Percentiles rank a stretch among this genome's conserved stretches.
Evolutionary conservation across 768 basidiomycete species (phyloP).

Genomic region (Podaxis rugospora): DNA sequence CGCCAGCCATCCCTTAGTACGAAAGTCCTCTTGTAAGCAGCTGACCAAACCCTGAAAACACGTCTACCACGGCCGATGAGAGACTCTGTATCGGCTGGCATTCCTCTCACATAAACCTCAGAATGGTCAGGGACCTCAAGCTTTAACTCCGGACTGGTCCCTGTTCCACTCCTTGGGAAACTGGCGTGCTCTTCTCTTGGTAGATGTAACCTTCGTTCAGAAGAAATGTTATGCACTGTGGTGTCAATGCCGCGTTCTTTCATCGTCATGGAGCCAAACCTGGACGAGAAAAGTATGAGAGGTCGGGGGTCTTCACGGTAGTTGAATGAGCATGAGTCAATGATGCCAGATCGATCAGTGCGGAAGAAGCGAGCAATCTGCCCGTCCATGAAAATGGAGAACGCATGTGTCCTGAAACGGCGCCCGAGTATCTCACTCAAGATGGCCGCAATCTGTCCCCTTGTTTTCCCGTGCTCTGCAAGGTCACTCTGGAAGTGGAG

Average conservation of each 20-base stretch:
- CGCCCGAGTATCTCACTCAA: conserved; percentile 17
- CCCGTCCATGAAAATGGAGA: conserved; percentile 23
- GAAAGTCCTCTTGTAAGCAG: conserved; percentile 13
- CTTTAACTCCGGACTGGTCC: too few species aligned
- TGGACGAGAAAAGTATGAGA: conserved; percentile 26
- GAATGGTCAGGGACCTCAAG: too few species aligned
- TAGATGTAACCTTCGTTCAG: conserved; percentile 3
- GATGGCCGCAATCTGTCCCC: conserved; percentile 21
- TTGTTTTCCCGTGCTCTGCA: not conserved
- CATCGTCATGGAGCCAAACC: conserved; percentile 16
- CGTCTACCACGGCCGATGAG: conserved; percentile 21
- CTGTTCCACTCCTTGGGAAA: too few species aligned
- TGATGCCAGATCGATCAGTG: conserved; percentile 27
- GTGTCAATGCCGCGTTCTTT: conserved; percentile 22
- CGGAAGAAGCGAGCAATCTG: conserved; percentile 23
- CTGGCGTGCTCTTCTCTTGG: conserved; percentile 8
- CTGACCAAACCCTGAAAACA: conserved; percentile 17
- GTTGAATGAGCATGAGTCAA: conserved; percentile 25
- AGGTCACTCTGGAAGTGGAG: not conserved
- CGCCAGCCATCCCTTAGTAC: conserved; percentile 28
- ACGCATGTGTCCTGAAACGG: conserved; percentile 24
- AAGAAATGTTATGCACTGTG: conserved; percentile 16
- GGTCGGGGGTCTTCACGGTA: conserved; percentile 13
- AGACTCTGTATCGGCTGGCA: conserved; percentile 13
- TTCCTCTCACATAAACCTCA: not conserved